Evolutionary conservation across 1,139 yeast species (phyloP), one percentile per base, ranked within the genome.

Genomic region (Spathaspora sp.): DNA sequence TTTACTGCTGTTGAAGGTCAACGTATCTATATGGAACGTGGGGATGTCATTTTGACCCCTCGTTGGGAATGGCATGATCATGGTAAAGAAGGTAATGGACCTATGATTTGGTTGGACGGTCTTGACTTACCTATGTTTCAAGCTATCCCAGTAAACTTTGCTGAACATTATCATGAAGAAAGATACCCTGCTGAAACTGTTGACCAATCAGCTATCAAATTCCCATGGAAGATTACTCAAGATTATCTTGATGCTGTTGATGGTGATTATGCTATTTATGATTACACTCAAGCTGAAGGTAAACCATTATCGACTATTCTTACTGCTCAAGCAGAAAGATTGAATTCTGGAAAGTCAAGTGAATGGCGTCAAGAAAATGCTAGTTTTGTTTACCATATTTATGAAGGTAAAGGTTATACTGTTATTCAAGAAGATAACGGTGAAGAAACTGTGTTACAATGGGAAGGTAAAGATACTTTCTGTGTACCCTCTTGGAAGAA

Each of bases 21-120:
- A 36, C 54, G 54, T 40, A 45, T 57, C 34, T 51, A 54, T 41
- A 57, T 57, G 61, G 51, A 52, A 29, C 45, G 51, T 34, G 61
- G 61, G 15, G 61, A 57, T 45, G 59, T 57, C 16, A 56, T 57
- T 39, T 43, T 57, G n/a, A 57, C 61, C 20, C 61, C 61, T 20
- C 48, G 61, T 33, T 56, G 60, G 60, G 47, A 51, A n/a, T 57
- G 61, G 61, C 61, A 57, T 42, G 61, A 57, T 47, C 61, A 57
- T 36, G 61, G 61, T 15, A 57, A 57, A 39, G 60, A 57, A 36
- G 61, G 61, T 6, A 38, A 43, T 17, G 61, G 60, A n/a, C 58
- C 61, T 6, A 57, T 57, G 61, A 54, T 57, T 36, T 57, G 61
- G 61, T 49, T 57, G 8, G 61, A 57, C 39, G 61, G 61, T 9